These are phyloP conservation scores for Artemisia annua DNA, from an alignment of 129 eudicot genomes.

Conservation along the genomic window DNA sequence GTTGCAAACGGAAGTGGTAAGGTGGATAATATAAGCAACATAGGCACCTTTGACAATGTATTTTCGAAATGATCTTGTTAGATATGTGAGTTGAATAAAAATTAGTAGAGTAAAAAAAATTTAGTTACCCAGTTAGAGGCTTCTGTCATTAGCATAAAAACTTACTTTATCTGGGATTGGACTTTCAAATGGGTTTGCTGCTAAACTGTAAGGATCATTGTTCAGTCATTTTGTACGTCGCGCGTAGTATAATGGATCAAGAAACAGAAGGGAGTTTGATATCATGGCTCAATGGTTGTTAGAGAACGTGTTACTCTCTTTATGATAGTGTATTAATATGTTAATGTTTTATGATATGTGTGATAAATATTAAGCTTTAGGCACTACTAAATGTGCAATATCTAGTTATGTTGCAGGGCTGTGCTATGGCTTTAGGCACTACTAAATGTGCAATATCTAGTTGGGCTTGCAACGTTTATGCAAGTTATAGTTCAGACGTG, in stretches of 20 bases:
- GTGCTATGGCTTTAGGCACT: no score
- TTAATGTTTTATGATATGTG: no score
- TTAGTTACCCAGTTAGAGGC: not conserved
- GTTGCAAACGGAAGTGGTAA: not conserved
- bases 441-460: not conserved
- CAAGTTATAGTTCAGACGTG: no score
- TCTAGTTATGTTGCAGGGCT: not conserved
- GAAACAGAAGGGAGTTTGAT: not conserved
- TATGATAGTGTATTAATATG: no score
- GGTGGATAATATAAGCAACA: conserved; percentile 6
- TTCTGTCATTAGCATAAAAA: not conserved
- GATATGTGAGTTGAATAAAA: not conserved
- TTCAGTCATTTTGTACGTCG: not conserved
- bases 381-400: not conserved
- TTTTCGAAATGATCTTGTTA: not conserved
- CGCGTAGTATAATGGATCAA: not conserved
- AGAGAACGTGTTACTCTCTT: not conserved
- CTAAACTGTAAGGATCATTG: not conserved
- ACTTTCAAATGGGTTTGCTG: not conserved
- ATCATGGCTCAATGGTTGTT: not conserved
- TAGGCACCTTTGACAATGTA: conserved; percentile 6
- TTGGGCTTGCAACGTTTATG: no score
- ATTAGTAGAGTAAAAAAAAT: not conserved
- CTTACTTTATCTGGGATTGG: not conserved
- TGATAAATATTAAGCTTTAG: no score